Evolutionary conservation across 345 rosid species (phyloP).

Genomic region (Conringia planisiliqua): DNA sequence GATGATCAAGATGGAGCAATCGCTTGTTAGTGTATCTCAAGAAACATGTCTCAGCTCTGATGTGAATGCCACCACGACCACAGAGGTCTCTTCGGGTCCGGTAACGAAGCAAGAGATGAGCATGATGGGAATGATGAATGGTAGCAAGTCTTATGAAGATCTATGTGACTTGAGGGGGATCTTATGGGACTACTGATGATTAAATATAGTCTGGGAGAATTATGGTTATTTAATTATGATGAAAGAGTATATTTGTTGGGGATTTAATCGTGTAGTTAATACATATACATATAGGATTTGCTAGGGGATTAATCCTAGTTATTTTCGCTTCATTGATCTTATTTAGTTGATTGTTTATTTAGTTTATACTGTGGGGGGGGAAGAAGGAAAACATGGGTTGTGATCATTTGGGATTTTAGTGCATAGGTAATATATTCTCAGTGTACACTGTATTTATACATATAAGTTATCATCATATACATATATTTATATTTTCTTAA

Average conservation of each 20-base stretch:
- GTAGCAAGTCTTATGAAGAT: conserved; percentile 34
- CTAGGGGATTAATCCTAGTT: conserved; percentile 24
- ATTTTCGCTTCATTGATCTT: conserved; percentile 12
- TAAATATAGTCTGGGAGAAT: not conserved
- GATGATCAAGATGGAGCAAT: conserved; percentile 35
- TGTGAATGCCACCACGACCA: conserved; percentile 22
- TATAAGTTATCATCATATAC: conserved; percentile 11
- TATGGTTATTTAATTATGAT: conserved; percentile 11
- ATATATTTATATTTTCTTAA: not conserved
- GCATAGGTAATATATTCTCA: conserved; percentile 10
- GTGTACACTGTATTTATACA: conserved; percentile 12
- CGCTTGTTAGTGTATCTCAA: conserved; percentile 35
- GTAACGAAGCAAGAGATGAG: conserved; percentile 31
- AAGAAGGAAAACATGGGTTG: conserved; percentile 13
- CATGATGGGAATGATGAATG: conserved; percentile 26
- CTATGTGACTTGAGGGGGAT: conserved; percentile 29
- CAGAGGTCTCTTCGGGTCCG: conserved; percentile 30
- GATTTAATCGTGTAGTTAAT: conserved; percentile 18
- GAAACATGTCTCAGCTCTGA: conserved; percentile 37
- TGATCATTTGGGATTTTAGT: conserved; percentile 21
- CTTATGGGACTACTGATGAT: conserved; percentile 30
- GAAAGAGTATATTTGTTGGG: conserved; percentile 32
- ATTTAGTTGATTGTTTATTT: conserved; percentile 30
- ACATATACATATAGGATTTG: conserved; percentile 24
- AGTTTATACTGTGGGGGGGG: conserved; percentile 7